Evolutionary conservation across 179 eudicot genomes (phyloP), one percentile per base, ranked within the genome.

Genomic region (Amaranthus tricolor): DNA sequence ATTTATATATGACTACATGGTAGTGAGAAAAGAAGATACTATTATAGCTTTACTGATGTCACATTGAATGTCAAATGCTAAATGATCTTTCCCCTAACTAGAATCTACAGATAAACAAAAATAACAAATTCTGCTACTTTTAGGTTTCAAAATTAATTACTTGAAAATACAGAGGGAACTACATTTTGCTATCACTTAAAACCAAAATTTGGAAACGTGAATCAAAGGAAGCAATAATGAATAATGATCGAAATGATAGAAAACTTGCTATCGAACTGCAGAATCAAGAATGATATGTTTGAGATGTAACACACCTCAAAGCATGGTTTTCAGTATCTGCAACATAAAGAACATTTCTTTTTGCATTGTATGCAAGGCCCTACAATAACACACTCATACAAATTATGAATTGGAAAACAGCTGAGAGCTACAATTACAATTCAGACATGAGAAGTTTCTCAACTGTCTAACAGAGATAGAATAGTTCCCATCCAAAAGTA

Each of bases 251-350:
- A 56, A 55, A 66, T 45, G 20, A 66, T 7, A 53, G 55, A 72
- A 48, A 17, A 45, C 3, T 11, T 40, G 24, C 57, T 13, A 16
- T 21, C 20, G 60, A 43, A n/a, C 48, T n/a, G 44, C 4, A 69
- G 56, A 62, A 40, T 51, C 62, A 71, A 69, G 55, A 66, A 31
- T n/a, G 19, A 19, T 43, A 48, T 6, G 56, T 49, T 74, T 55
- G 51, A 68, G 70, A 47, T 52, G 60, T 57, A n/a, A 64, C 79
- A 21, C 79, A 93, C 99, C 99, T 93, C 72, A 95, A 80, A 79
- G 99, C 99, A 85, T 95, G 99, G 76, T 95, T 95, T 85, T 95
- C 99, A 20, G 99, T 95, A 81, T 95, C 99, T 63, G 99, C 98
- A 66, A 95, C 97, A 76, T 93, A 95, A 62, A 95, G 88, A 72